These are phyloP conservation scores for Durotheca rogersii DNA, from an alignment of 495 filamentous ascomycete genomes.

Conservation along the genomic window DNA sequence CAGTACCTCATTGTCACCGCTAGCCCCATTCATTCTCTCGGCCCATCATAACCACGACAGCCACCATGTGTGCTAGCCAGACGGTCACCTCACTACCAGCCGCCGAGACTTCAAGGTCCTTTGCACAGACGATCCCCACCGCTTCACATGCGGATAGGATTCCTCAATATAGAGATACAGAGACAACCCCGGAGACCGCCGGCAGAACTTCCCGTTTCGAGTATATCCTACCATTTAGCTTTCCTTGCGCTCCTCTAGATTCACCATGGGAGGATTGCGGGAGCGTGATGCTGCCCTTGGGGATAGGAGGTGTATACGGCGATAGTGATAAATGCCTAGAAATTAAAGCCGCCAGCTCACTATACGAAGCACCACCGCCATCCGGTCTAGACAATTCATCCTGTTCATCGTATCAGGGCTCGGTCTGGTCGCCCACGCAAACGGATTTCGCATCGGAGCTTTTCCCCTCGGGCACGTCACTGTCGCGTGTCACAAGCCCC, in stretches of 20 bases:
- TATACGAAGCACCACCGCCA: not conserved
- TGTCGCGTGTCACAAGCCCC: slow-evolving; percentile 27
- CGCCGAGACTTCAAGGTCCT: not conserved
- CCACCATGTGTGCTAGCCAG: slow-evolving; percentile 5
- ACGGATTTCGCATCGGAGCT: slow-evolving; percentile 23
- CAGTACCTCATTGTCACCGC: no score
- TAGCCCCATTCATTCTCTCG: no score
- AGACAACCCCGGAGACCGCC: not conserved
- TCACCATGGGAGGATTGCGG: slow-evolving; percentile 13
- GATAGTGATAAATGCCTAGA: slow-evolving; percentile 13
- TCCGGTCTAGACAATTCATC: slow-evolving; percentile 10
- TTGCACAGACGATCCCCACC: not conserved
- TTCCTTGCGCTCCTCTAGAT: slow-evolving; percentile 6
- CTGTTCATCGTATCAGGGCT: slow-evolving; percentile 17
- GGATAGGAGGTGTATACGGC: slow-evolving; percentile 1
- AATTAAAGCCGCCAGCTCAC: slow-evolving; percentile 2
- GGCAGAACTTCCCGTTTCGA: slow-evolving; percentile 5
- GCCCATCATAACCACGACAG: not conserved
- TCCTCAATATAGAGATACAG: slow-evolving; percentile 1
- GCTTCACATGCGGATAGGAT: not conserved
- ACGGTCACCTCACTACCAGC: not conserved
- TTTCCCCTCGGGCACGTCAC: slow-evolving; percentile 1
- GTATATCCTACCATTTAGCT: not conserved
- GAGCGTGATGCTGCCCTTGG: slow-evolving; percentile 6
- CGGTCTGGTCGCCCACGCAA: slow-evolving; percentile 21